phyloP scores from a whole-genome alignment of 352 stramenopile species.

The Globisporangium takayamanum region DNA sequence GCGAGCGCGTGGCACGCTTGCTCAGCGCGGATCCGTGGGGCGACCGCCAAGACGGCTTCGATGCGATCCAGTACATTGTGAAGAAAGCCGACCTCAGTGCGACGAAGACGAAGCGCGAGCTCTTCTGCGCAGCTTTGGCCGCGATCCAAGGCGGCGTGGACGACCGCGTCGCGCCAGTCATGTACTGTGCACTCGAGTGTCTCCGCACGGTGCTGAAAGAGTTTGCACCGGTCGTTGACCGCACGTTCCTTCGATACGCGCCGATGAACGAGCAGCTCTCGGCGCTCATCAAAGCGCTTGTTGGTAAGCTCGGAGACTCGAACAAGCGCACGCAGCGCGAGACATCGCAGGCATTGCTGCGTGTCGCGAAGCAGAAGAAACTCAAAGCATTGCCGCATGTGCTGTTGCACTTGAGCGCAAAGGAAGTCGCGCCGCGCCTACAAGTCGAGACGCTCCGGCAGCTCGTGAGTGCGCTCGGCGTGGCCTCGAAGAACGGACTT shows the following conservation, averaged over 20 bases:
- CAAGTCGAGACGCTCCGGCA: slow-evolving; percentile 53
- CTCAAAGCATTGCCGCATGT: slow-evolving; percentile 50
- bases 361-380: slow-evolving; percentile 56
- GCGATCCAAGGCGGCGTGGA: slow-evolving; percentile 70
- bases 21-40: slow-evolving; percentile 71
- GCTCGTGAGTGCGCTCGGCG: slow-evolving; percentile 46
- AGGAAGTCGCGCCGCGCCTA: slow-evolving; percentile 43
- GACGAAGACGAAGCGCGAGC: slow-evolving; percentile 31
- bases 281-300: slow-evolving; percentile 35
- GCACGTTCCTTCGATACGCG: slow-evolving; percentile 28
- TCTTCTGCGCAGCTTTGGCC: slow-evolving; percentile 60
- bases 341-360: slow-evolving; percentile 45
- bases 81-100: slow-evolving; percentile 55
- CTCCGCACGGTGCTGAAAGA: slow-evolving; percentile 57
- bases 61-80: slow-evolving; percentile 55
- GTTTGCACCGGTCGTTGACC: slow-evolving; percentile 46
- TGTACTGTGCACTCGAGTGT: slow-evolving; percentile 81
- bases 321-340: slow-evolving; percentile 82
- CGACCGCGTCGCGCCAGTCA: slow-evolving; percentile 69
- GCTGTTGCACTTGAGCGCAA: slow-evolving; percentile 52
- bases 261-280: slow-evolving; percentile 59
- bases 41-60: slow-evolving; percentile 73
- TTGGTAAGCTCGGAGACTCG: slow-evolving; percentile 64
- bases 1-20: slow-evolving; percentile 59
- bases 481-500: slow-evolving; percentile 27